Base-by-base conservation (phyloP, 306 rosid genomes). In the Cicer pinnatifidum region DNA sequence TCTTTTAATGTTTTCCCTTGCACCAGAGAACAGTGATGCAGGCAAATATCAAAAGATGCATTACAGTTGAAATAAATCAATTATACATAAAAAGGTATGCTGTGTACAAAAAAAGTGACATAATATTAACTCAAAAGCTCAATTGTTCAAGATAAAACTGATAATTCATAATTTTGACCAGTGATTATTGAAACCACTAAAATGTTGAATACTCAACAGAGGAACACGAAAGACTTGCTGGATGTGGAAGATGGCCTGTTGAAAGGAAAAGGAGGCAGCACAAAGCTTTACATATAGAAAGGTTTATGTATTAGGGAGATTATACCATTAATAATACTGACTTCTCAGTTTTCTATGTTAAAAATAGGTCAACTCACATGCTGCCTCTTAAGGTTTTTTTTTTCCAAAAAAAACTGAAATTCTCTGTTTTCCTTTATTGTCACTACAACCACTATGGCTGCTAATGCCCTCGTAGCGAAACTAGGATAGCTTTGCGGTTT, bases 1-100 rank as follows among this genome's bases (percentile, higher is more conserved):
- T 68, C 44, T 59, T 60, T 40, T 9, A 60, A 69, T 52, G 7
- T 37, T 16, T 52, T n/a, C 43, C 68, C 77, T 16, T 2, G 16
- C 54, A 53, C 37, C 38, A 46, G 10, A 46, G 38, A 69, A 19
- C 16, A 58, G 1, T 56, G 62, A 56, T 56, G 62, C 62, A 9
- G 13, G 40, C 4, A 57, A 11, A 58, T 28, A 2, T 40, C 6
- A 8, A 16, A 58, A 11, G 64, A 23, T 11, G 12, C 9, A 12
- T 59, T 11, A 5, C 17, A 6, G 65, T 33, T 12, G n/a, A 33
- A 58, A 28, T 59, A 59, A 28, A 12, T 33, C 10, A 59, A 28
- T 28, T 58, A 58, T 7, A 11, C 5, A 28, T 5, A 59, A 11
- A 58, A 59, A 33, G 40, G 43, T 12, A 59, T 11, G 64, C 9